Conservation (phyloP, 192 early-diverging fungal species). For the Backusella liffmaniae region DNA sequence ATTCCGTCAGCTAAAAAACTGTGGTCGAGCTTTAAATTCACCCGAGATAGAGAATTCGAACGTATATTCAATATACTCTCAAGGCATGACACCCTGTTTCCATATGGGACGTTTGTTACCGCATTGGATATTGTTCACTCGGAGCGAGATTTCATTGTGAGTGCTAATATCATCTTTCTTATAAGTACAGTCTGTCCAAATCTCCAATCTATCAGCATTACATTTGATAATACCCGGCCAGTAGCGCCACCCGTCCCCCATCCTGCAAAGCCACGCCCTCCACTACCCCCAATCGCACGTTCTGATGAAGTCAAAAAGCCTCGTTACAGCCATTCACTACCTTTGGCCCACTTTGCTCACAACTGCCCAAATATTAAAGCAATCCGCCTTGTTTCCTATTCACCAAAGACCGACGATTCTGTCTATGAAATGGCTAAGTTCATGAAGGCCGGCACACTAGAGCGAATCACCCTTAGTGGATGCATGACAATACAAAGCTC, state of each 20-base stretch:
- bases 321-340: conserved; percentile 16
- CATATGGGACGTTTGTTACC: conserved; percentile 20
- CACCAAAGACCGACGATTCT: conserved; percentile 34
- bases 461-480: conserved; percentile 9
- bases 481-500: conserved; percentile 36
- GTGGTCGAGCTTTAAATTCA: conserved; percentile 31
- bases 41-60: conserved; percentile 30
- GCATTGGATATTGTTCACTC: conserved; percentile 28
- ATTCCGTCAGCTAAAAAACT: conserved; percentile 14
- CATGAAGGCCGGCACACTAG: conserved; percentile 16
- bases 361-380: conserved; percentile 30
- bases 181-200: conserved; percentile 22
- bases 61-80: conserved; percentile 28
- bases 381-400: conserved; percentile 25
- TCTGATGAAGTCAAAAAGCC: background rate
- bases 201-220: conserved; percentile 27
- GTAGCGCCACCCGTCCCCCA: conserved; percentile 13
- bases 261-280: conserved; percentile 1
- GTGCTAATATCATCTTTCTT: conserved; percentile 24
- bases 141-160: conserved; percentile 28
- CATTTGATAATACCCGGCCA: conserved; percentile 19
- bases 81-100: conserved; percentile 12
- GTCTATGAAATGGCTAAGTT: conserved; percentile 38
- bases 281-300: background rate
- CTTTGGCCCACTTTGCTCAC: conserved; percentile 30